phyloP scores from a whole-genome alignment of 176 grass and related monocot genomes.

The Juncus effusus region DNA sequence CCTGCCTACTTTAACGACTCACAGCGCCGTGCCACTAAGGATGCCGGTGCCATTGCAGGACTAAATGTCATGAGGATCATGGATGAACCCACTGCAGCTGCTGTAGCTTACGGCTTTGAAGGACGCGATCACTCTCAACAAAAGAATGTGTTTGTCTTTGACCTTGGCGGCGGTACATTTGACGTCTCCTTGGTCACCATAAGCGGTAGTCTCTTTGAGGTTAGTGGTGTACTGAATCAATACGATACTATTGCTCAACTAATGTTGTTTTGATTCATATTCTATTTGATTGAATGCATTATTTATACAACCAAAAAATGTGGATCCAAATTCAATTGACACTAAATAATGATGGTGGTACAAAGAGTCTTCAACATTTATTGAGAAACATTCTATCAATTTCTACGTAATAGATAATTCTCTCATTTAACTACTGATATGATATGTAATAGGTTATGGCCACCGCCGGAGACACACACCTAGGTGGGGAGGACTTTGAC shows the following conservation, averaged over 20 bases:
- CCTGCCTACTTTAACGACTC: slow-evolving; percentile 73
- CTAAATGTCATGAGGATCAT: slow-evolving; percentile 28
- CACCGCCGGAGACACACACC: slow-evolving; percentile 22
- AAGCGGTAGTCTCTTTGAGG: slow-evolving; percentile 16
- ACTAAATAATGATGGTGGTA: too few relatives aligned
- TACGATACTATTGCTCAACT: too few relatives aligned
- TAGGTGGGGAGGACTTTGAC: slow-evolving; percentile 91
- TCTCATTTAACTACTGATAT: too few relatives aligned
- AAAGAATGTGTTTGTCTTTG: slow-evolving; percentile 28
- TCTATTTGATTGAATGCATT: too few relatives aligned
- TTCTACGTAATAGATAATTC: too few relatives aligned
- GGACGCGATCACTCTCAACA: background rate
- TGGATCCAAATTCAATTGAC: too few relatives aligned
- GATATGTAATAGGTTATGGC: slow-evolving; percentile 35
- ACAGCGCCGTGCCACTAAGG: slow-evolving; percentile 32
- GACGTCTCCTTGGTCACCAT: slow-evolving; percentile 17
- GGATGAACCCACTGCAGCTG: slow-evolving; percentile 26
- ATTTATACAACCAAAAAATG: too few relatives aligned
- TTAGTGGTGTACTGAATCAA: background rate
- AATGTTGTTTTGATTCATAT: too few relatives aligned
- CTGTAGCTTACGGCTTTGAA: slow-evolving; percentile 27
- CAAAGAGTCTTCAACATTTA: too few relatives aligned
- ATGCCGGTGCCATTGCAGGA: slow-evolving; percentile 28
- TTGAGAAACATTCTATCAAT: too few relatives aligned
- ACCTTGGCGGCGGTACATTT: slow-evolving; percentile 80